Base-by-base conservation (phyloP, 495 filamentous ascomycete genomes). In the Astrothelium macrocarpum region DNA sequence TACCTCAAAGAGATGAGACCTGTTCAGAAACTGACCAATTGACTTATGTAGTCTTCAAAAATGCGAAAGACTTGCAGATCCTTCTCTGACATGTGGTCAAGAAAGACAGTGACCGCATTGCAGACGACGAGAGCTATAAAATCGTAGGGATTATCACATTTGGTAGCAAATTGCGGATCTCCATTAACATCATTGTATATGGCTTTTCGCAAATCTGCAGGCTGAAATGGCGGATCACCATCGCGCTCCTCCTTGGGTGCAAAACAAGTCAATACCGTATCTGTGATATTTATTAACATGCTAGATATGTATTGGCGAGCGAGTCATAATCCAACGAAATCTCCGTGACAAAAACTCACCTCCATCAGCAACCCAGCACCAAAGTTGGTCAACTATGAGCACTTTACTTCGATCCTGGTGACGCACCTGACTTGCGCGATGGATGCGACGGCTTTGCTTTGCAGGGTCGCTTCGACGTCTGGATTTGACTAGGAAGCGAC, bases 21-120 rank as follows among this genome's bases (percentile, higher is more conserved):
- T 49, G 43, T 18, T 49, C 18, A 20, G 7, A 18, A 20, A 56
- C 49, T 9, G 26, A 56, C 49, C 20, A 56, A 20, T 56, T 56
- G 49, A 56, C 49, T 56, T n/a, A 56, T 56, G 29, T 56, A 56
- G 25, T 56, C 49, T 29, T 56, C 49, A 29, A 56, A 56, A 56
- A 56, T 56, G 23, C 49, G 49, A 56, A 56, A 56, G 49, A 56
- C 49, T 20, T 56, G 49, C 23, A 56, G 49, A 29, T 56, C 25
- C 16, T 29, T 29, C 16, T 56, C 49, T 29, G 26, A 25, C 49
- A 56, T 56, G 49, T 20, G 9, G 16, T 56, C 49, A 9, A 56
- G 49, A 29, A 56, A 56, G 25, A 56, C 49, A 29, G 49, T 56
- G 23, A 56, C 16, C 9, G 49, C 49, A 29, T 56, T 16, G 20